Evolutionary conservation across 306 rosid genomes (phyloP).

Genomic region (Morella rubra): DNA sequence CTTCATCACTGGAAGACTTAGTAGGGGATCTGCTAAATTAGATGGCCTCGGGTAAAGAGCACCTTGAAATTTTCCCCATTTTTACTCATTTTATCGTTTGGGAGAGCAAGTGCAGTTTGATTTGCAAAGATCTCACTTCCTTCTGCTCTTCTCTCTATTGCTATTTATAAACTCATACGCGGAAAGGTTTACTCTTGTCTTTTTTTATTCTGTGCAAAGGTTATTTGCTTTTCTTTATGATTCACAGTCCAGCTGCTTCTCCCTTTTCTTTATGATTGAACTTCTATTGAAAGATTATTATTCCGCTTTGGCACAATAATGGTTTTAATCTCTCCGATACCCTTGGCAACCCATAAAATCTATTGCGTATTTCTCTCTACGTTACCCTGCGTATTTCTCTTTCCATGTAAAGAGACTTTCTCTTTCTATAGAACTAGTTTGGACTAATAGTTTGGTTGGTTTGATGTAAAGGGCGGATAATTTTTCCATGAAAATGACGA

Average conservation of each 20-base stretch:
- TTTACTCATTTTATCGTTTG: background rate
- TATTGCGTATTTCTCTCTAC: background rate
- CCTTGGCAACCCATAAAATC: background rate
- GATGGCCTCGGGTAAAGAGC: background rate
- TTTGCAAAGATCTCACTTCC: background rate
- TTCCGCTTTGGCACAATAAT: background rate
- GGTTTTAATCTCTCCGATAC: background rate
- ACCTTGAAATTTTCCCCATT: background rate
- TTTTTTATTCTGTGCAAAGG: background rate
- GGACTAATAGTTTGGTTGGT: background rate
- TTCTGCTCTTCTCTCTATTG: background rate
- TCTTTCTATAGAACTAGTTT: background rate
- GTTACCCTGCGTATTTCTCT: background rate
- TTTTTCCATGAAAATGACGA: slow-evolving; percentile 29
- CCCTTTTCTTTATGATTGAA: background rate
- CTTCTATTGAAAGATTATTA: background rate
- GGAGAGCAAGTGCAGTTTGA: background rate
- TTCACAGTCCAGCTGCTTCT: too few species aligned
- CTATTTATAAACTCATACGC: background rate
- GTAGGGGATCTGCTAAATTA: background rate
- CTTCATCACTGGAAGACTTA: background rate
- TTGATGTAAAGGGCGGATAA: background rate
- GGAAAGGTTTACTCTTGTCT: background rate
- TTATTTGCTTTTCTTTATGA: too few species aligned
- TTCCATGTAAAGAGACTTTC: background rate